Percentiles rank a stretch among this genome's conserved stretches.
phyloP scores from a whole-genome alignment of 352 stramenopile species.

The Phytophthora hybrid region DNA sequence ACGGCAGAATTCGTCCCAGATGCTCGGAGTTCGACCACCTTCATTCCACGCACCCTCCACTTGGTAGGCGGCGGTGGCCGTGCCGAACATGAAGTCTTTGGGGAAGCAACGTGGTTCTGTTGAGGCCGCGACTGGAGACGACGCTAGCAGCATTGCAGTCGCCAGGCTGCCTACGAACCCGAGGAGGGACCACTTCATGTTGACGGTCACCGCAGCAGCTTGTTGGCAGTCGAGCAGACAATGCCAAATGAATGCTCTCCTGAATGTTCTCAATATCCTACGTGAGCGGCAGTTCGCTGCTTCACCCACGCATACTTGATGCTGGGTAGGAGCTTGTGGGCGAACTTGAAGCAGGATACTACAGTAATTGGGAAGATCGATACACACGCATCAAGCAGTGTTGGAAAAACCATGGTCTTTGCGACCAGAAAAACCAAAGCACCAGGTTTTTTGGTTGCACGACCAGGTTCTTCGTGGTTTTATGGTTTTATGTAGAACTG shows the following conservation, averaged over 20 bases:
- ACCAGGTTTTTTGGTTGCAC: too few species aligned
- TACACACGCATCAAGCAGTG: neutral
- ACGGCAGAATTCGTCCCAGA: slow-evolving; percentile 39
- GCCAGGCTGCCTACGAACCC: slow-evolving; percentile 10
- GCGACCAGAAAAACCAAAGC: too few species aligned
- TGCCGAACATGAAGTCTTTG: slow-evolving; percentile 38
- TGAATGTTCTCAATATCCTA: neutral
- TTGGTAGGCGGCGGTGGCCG: slow-evolving; percentile 38
- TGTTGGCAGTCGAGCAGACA: slow-evolving; percentile 11
- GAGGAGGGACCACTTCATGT: slow-evolving; percentile 25
- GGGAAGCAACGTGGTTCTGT: slow-evolving; percentile 32
- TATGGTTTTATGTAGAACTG: too few species aligned
- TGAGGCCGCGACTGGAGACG: neutral
- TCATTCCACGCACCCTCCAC: slow-evolving; percentile 37
- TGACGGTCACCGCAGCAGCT: neutral
- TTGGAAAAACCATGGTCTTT: too few species aligned
- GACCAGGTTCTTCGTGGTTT: too few species aligned
- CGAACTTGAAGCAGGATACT: slow-evolving; percentile 21
- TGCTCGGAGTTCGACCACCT: slow-evolving; percentile 32
- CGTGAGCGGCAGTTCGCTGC: neutral
- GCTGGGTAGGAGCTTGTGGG: slow-evolving; percentile 6
- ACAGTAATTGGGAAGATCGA: slow-evolving; percentile 8
- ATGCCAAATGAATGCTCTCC: neutral
- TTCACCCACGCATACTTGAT: slow-evolving; percentile 36
- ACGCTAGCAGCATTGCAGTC: neutral